These are phyloP conservation scores for Aspergillus fijiensis DNA, from an alignment of 2,329 filamentous ascomycete species.

Conservation along the genomic window DNA sequence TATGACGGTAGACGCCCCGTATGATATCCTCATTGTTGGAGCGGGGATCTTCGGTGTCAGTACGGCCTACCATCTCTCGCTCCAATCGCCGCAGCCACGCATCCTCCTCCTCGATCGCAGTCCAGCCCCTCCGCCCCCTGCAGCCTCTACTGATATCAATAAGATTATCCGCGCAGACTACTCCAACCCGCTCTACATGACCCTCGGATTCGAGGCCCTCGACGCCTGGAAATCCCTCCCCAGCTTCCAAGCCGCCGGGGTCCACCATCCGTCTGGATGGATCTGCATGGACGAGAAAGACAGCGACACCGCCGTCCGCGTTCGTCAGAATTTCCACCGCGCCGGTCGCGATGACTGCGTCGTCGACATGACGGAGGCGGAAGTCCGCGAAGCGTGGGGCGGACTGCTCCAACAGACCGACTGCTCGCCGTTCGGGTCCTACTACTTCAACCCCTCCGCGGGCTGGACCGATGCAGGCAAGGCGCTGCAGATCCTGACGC, in stretches of 20 bases:
- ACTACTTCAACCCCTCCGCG: constrained; percentile 52
- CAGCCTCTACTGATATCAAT: constrained; percentile 72
- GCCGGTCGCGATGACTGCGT: constrained; percentile 45
- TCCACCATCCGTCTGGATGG: constrained; percentile 63
- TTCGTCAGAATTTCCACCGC: constrained; percentile 55
- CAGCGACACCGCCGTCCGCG: constrained; percentile 51
- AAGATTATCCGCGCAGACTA: constrained; percentile 72
- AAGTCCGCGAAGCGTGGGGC: constrained; percentile 42
- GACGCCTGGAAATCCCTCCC: constrained; percentile 60
- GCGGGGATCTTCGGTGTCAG: constrained; percentile 66
- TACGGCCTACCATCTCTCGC: constrained; percentile 63
- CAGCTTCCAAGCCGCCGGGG: constrained; percentile 51
- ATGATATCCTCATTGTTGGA: constrained; percentile 56
- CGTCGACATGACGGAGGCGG: constrained; percentile 45
- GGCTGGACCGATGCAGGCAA: constrained; percentile 55
- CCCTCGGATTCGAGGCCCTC: constrained; percentile 65
- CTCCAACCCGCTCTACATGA: constrained; percentile 62
- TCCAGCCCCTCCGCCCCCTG: constrained; percentile 50
- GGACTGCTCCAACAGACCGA: constrained; percentile 41
- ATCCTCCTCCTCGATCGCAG: constrained; percentile 61
- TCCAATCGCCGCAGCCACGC: constrained; percentile 47
- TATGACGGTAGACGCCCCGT: neutral
- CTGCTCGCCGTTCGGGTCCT: constrained; percentile 39
- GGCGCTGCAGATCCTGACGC: constrained; percentile 47
- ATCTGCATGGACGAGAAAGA: constrained; percentile 54